Base-by-base conservation (phyloP, 257 asterid species). In the Eucommia ulmoides region DNA sequence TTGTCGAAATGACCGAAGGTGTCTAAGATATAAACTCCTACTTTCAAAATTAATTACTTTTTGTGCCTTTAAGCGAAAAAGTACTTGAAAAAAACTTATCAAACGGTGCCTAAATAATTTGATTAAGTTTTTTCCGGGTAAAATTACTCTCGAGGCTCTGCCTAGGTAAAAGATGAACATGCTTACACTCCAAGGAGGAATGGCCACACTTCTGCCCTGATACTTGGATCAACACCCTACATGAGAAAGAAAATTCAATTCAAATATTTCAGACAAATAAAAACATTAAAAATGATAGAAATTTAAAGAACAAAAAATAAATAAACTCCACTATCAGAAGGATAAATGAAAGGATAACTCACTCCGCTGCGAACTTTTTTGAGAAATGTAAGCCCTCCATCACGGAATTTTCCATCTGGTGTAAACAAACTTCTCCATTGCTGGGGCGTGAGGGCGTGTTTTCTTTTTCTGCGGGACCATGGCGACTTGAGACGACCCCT, bases 331-430 rank as follows among this genome's bases (percentile, higher is more conserved):
- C n/a, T 10, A 18, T 1, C 1, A 20, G 52, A 51, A 58, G 33
- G 51, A 17, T 20, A 41, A 19, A 53, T 38, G 33, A 61, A 57
- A 52, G 16, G 10, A 54, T n/a, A 38, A 68, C 97, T 76, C 63
- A 88, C 97, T 49, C 97, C 97, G 66, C 95, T 84, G 53, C 95
- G 92, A 55, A 88, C 84, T 84, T 79, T 88, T 80, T 88, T 88
- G 60, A 88, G 73, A 54, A 88, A 82, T 55, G 84, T 84, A 47
- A 67, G 68, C 58, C 97, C 97, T 50, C 68, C 75, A 66, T 78
- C 87, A 18, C 84, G 86, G 44, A 84, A 78, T 55, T 73, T 84
- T 59, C 97, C 97, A 52, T 84, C 97, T 19, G 78, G 73, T 55
- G 89, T 68, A 69, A 88, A 88, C 72, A 82, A 67, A 59, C 65